Evolutionary conservation across 1,139 yeast genomes (phyloP), one percentile per base, ranked within the genome.

Genomic region (Sugiyamaella novakii): DNA sequence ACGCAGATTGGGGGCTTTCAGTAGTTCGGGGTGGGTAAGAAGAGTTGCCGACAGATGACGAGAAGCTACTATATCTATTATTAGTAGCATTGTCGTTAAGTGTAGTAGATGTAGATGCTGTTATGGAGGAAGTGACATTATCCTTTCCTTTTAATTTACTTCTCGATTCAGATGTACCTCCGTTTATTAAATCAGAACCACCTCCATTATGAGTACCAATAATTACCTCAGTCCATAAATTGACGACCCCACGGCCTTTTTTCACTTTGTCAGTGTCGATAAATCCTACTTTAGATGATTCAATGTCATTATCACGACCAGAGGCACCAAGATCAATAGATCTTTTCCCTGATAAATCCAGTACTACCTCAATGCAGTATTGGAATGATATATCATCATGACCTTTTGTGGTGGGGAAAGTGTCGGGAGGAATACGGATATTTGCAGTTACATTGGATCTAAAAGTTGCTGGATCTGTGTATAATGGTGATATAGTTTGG

Each of bases 401-500:
- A 1, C 87, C 87, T 34, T 79, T 76, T 11, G 88, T 84, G 0
- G 96, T 86, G 0, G 96, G 95, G 63, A 89, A 87, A 0, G 87
- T 82, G 59, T 89, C 96, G 0, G 87, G 80, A 0, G 97, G 96
- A 0, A 89, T 82, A 54, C 83, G 73, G 19, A 89, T 68, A 41
- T 80, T 78, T 1, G 91, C 79, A 33, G 79, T 78, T 3, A 84
- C 75, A 36, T 79, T 83, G 27, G 83, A 76, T 28, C 74, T 69
- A 40, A 81, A 72, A 0, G 85, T 76, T 5, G 64, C 71, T 0
- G 94, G 91, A 62, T 87, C 92, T 18, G 87, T 81, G 56, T 80
- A 83, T n/a, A 89, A 68, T 0, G 96, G 96, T 0, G 86, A 75
- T 1, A 88, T 77, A 40, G 80, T 76, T 66, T 89, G 97, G 34